Percentiles rank a stretch among this genome's conserved stretches.
Evolutionary conservation across 768 basidiomycete genomes (phyloP).

Genomic region (Tremella yokohamensis): DNA sequence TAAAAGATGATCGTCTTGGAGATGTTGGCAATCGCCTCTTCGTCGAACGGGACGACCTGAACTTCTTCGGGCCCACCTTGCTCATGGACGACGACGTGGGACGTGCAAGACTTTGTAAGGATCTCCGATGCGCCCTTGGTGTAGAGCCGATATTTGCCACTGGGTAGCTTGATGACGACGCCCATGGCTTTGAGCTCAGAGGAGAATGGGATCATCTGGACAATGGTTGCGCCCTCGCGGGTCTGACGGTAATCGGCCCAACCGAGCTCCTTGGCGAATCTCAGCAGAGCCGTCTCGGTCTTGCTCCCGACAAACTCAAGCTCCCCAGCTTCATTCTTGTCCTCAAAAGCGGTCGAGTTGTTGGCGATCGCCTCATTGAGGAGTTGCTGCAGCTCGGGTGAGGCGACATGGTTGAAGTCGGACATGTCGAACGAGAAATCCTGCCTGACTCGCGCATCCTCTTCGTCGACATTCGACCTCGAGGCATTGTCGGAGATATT

Average conservation of each 20-base stretch:
- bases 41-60: slow-evolving; percentile 63
- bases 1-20: slow-evolving; percentile 91
- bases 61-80: slow-evolving; percentile 52
- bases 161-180: slow-evolving; percentile 64
- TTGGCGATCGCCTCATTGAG: slow-evolving; percentile 82
- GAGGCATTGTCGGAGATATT: slow-evolving; percentile 66
- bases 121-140: slow-evolving; percentile 95
- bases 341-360: slow-evolving; percentile 92
- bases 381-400: slow-evolving; percentile 61
- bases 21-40: slow-evolving; percentile 73
- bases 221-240: slow-evolving; percentile 61
- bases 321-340: slow-evolving; percentile 62
- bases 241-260: slow-evolving; percentile 71
- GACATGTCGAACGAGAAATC: slow-evolving; percentile 86
- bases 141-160: slow-evolving; percentile 63
- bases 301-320: slow-evolving; percentile 78
- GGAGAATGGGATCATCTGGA: slow-evolving; percentile 91
- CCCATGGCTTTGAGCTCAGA: slow-evolving; percentile 94
- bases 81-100: slow-evolving; percentile 65
- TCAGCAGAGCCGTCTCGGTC: slow-evolving; percentile 87
- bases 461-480: slow-evolving; percentile 67
- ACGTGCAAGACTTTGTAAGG: slow-evolving; percentile 68
- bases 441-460: slow-evolving; percentile 32
- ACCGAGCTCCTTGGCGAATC: slow-evolving; percentile 72
- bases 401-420: slow-evolving; percentile 64